Base-by-base conservation (phyloP, 768 basidiomycete species). In the Naganishia onofrii region DNA sequence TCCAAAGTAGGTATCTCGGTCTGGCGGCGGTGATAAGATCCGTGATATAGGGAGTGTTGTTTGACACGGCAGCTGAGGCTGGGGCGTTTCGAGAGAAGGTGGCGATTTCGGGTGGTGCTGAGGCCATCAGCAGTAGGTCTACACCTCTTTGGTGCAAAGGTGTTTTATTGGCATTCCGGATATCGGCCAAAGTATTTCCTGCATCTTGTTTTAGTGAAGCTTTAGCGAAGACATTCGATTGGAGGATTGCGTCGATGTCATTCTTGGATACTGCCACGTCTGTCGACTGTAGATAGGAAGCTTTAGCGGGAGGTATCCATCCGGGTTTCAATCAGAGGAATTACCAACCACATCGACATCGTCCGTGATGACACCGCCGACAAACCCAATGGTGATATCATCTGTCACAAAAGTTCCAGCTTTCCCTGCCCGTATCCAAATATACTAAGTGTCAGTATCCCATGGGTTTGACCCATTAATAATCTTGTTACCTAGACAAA, bases 1-100 rank as follows among this genome's bases (percentile, higher is more conserved):
- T 84, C 58, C 89, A 86, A 77, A 98, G 91, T 75, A 94, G 88
- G 82, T 99, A 99, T 60, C 91, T 86, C 1, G 95, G 93, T 75
- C 60, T 42, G 2, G 60, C 36, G n/a, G 60, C 60, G 13, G 60
- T 26, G 21, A 63, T 63, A 2, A 63, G 21, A 15, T 46, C n/a
- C 8, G 48, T 3, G 15, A 66, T 66, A 31, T 51, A n/a, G 2
- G 65, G 52, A 17, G 31, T 26, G 21, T 9, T 52, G 19, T 54
- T 10, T 8, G 32, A 9, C 3, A 31, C 4, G 23, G 29, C 23
- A 26, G 48, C 34, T 8, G 65, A 66, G 1, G 38, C 23, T 26
- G 60, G 42, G 8, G 38, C 60, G 29, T 46, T 63, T 5, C 38
- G 36, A 5, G 60, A 63, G 21, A 63, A 63, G 0, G 3, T 21